A percentile compares a stretch with the other conserved stretches of the same genome.
These are phyloP conservation scores for Camellia oleifera DNA, from an alignment of 179 eudicot genomes.

Conservation along the genomic window DNA sequence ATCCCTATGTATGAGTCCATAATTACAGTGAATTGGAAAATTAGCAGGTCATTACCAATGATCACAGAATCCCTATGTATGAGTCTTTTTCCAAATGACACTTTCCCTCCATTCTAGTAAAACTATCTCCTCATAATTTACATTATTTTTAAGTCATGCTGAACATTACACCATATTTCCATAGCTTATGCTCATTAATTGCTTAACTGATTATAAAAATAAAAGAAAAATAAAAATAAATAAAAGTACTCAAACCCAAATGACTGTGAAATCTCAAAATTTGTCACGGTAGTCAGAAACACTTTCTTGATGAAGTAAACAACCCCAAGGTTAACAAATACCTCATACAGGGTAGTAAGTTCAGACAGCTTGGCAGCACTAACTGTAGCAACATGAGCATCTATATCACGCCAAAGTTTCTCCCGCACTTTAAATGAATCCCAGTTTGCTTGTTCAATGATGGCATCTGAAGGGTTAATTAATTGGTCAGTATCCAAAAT, in stretches of 20 bases:
- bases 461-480: conserved; percentile 54
- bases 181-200: background rate
- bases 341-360: conserved; percentile 77
- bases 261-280: background rate
- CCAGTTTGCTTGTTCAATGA: conserved; percentile 78
- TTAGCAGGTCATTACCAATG: background rate
- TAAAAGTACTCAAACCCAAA: background rate
- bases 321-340: conserved; percentile 24
- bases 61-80: background rate
- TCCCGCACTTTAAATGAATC: conserved; percentile 76
- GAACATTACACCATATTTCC: background rate
- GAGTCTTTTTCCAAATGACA: no score
- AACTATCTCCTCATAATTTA: background rate
- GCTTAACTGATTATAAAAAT: background rate
- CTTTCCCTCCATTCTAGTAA: background rate
- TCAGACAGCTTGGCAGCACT: conserved; percentile 81
- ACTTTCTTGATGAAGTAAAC: background rate
- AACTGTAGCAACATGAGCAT: conserved; percentile 70
- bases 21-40: background rate
- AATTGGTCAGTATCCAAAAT: background rate
- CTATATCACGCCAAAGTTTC: conserved; percentile 84
- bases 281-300: background rate
- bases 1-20: background rate
- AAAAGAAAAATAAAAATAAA: background rate
- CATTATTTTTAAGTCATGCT: background rate